Evolutionary conservation across 768 basidiomycete genomes (phyloP), one percentile per base, ranked within the genome.

Genomic region (Podaxis mareebaensis): DNA sequence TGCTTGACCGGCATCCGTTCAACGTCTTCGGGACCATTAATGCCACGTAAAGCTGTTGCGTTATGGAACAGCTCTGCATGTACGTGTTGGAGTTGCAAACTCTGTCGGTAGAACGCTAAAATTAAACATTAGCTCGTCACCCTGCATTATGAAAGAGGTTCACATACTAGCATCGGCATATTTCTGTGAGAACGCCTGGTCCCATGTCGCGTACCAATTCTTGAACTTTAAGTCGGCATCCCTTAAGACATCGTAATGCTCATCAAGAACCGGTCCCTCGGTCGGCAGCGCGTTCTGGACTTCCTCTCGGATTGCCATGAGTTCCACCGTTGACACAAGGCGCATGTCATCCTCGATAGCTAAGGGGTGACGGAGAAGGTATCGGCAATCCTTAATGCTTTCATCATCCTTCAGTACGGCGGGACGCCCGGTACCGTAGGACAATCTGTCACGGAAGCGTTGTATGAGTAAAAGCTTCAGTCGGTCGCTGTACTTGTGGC

Each of bases 291-390:
- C 84, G 72, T 95, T 91, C 70, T 95, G 89, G 1, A 96, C 82
- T 26, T 90, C 84, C 69, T 96, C 95, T 64, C 95, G 87, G 65
- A 96, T 85, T 33, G 88, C 87, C 85, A 95, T 94, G 61, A 96
- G 82, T 70, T 98, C 95, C 28, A 98, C 94, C 2, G 93, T 96
- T 3, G 95, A 96, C 12, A 97, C 92, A 13, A 98, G 85, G 62
- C 95, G 90, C 86, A 94, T 95, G 70, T 98, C 95, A 67, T 96
- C 95, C 69, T 93, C 89, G 64, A 96, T 92, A 13, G 93, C 85
- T 30, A 96, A 77, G 40, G 95, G 95, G 72, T 97, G 95, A 66
- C 88, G 86, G 24, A 97, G 77, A 20, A 98, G 81, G 52, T 88
- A 78, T 39, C 90, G 86, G 67, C 92, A 93, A 64, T 92, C 85